These are phyloP conservation scores for Blastobotrys terrestris DNA, from an alignment of 805 yeast genomes.

Conservation along the genomic window DNA sequence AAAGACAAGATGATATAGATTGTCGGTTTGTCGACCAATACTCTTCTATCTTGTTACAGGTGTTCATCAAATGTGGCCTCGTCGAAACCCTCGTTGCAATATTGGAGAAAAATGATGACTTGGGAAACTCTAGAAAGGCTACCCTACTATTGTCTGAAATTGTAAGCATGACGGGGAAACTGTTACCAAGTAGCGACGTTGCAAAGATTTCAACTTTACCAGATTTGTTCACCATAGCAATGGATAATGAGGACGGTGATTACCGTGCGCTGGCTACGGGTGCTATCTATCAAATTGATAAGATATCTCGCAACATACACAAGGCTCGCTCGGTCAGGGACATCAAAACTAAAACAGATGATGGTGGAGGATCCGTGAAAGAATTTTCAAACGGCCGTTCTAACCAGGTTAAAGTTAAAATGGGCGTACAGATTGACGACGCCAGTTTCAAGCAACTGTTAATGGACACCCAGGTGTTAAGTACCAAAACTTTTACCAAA, in stretches of 20 bases:
- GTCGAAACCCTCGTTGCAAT: slow-evolving; percentile 41
- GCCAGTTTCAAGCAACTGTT: slow-evolving; percentile 59
- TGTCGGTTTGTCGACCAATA: slow-evolving; percentile 47
- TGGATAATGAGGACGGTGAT: slow-evolving; percentile 11
- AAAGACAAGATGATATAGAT: slow-evolving; percentile 18
- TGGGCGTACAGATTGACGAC: slow-evolving; percentile 51
- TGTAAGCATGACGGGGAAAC: slow-evolving; percentile 43
- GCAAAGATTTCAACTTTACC: slow-evolving; percentile 22
- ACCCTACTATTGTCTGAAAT: slow-evolving; percentile 60
- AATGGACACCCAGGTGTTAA: slow-evolving; percentile 60
- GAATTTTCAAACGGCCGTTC: slow-evolving; percentile 2
- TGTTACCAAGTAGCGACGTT: slow-evolving; percentile 47
- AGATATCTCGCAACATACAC: slow-evolving; percentile 22
- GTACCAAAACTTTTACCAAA: slow-evolving; percentile 68
- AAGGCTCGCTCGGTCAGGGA: slow-evolving; percentile 7
- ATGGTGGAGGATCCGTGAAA: background rate
- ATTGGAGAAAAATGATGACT: slow-evolving; percentile 40
- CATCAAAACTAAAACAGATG: background rate
- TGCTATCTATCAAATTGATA: slow-evolving; percentile 44
- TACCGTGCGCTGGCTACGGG: slow-evolving; percentile 28
- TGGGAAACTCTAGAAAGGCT: slow-evolving; percentile 49
- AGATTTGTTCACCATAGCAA: slow-evolving; percentile 23
- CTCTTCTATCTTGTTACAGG: slow-evolving; percentile 51
- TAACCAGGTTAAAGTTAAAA: slow-evolving; percentile 25
- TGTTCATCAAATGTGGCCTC: slow-evolving; percentile 53